Conservation (phyloP, 345 rosid species). For the Camelina sativa region DNA sequence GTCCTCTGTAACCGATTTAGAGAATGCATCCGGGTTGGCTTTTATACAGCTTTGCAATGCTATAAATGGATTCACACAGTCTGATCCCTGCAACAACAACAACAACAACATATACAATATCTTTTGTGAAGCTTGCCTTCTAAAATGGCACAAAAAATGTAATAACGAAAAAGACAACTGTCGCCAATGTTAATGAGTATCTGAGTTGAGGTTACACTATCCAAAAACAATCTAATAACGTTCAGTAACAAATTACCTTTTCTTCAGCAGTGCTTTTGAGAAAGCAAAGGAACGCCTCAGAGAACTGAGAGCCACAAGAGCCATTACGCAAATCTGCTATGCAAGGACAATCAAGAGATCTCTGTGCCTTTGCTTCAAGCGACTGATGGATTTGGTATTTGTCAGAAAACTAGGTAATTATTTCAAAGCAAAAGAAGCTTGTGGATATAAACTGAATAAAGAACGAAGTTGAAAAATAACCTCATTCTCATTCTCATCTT, state of each 20-base stretch:
- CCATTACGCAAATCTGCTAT: conserved; percentile 79
- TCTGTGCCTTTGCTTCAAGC: conserved; percentile 73
- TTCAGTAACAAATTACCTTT: conserved; percentile 54
- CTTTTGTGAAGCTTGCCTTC: not conserved
- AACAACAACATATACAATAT: conserved; percentile 18
- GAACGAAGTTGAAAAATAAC: conserved; percentile 37
- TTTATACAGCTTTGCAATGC: conserved; percentile 87
- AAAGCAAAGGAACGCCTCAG: conserved; percentile 87
- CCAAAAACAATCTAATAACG: not conserved
- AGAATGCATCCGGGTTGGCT: conserved; percentile 73
- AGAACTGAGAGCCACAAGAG: conserved; percentile 73
- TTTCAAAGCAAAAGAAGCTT: not conserved
- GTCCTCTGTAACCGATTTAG: conserved; percentile 56
- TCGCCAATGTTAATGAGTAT: not conserved
- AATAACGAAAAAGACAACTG: not conserved
- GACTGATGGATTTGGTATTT: conserved; percentile 52
- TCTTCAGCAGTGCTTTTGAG: conserved; percentile 83
- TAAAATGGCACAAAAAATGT: not conserved
- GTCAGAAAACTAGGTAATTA: conserved; percentile 35
- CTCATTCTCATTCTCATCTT: conserved; percentile 59
- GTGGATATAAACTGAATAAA: not conserved
- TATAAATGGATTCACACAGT: conserved; percentile 79
- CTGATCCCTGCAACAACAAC: conserved; percentile 67
- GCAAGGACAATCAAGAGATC: conserved; percentile 92
- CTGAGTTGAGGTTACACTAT: not conserved